Evolutionary conservation across 495 filamentous ascomycete genomes (phyloP).

Genomic region (Thermochaetoides thermophila): DNA sequence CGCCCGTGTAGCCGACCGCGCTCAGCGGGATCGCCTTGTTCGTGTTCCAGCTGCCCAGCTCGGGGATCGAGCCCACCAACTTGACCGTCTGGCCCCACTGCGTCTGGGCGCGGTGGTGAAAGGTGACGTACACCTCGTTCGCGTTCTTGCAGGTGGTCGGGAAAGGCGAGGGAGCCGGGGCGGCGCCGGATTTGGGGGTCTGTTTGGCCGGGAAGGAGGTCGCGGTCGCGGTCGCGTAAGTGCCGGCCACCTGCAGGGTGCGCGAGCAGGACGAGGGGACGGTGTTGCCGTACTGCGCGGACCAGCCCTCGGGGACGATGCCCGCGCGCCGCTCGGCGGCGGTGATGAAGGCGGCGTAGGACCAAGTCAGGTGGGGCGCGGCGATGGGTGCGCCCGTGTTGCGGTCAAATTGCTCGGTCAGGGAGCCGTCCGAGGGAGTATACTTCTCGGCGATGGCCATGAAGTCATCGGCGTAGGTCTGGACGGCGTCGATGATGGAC

Average conservation of each 20-base stretch:
- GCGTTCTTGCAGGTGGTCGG: conserved; percentile 27
- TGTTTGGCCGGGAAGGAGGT: conserved; percentile 41
- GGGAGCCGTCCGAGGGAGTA: conserved; percentile 34
- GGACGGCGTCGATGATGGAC: conserved; percentile 37
- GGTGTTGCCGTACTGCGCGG: conserved; percentile 27
- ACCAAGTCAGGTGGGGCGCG: conserved; percentile 53
- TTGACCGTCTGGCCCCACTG: conserved; percentile 43
- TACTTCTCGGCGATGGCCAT: conserved; percentile 37
- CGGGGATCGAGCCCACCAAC: conserved; percentile 38
- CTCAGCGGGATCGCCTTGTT: conserved; percentile 34
- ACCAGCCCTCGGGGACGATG: conserved; percentile 39
- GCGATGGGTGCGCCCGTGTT: conserved; percentile 36
- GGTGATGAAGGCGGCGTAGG: conserved; percentile 48
- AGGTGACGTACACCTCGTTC: conserved; percentile 41
- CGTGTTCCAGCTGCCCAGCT: conserved; percentile 44
- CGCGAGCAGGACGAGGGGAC: conserved; percentile 40
- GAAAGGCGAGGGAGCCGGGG: conserved; percentile 20
- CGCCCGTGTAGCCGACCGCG: conserved; percentile 36
- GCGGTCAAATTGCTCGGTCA: conserved; percentile 48
- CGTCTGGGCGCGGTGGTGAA: conserved; percentile 41
- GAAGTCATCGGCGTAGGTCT: conserved; percentile 51
- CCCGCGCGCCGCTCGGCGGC: conserved; percentile 34
- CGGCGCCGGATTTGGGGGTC: conserved; percentile 23
- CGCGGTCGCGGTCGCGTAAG: conserved; percentile 41
- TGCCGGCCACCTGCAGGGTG: conserved; percentile 38